Base-by-base conservation (phyloP, 345 rosid genomes). In the Eutrema japonicum region DNA sequence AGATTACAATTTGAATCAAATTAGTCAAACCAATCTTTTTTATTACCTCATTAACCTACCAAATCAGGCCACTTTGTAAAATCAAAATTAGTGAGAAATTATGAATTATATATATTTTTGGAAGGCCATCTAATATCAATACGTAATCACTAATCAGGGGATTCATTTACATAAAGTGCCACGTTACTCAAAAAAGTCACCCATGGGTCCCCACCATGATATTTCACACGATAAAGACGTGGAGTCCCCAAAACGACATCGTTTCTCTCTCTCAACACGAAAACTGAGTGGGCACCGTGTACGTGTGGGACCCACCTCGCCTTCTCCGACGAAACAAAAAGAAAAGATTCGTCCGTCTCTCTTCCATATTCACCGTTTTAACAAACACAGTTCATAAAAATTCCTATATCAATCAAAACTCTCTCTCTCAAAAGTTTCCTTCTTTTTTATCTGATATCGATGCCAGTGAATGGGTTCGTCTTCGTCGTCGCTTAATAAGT, bases 231-330 rank as follows among this genome's bases (percentile, higher is more conserved):
- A 37, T 11, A 32, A 66, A 16, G 63, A 74, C 77, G 78, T 66
- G 60, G 51, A 73, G 12, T 14, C 6, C 8, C 29, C 3, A 13
- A 71, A 58, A 71, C 80, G 80, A 65, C 45, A 50, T 16, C 72
- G 77, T 71, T 13, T 6, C 2, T 32, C 14, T 32, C 14, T 30
- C 49, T 8, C 29, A 0, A 41, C 76, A 71, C 73, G 77, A 66
- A 42, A 51, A 59, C 77, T 51, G 80, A 77, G 80, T 77, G 80
- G 80, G 80, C 77, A 41, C 73, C 69, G 80, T 71, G 80, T 77
- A 3, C 51, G 77, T 63, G 63, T 71, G 42, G 80, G 80, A 41
- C 80, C 80, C 68, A 65, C 64, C 18, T 48, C 59, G 10, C 41
- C 66, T 22, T 56, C 76, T 52, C 76, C 68, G 62, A 56, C 72